Percentiles rank a stretch among this genome's conserved stretches.
phyloP scores from a whole-genome alignment of 2,329 filamentous ascomycete genomes.

The Gnomoniopsis smithogilvyi region DNA sequence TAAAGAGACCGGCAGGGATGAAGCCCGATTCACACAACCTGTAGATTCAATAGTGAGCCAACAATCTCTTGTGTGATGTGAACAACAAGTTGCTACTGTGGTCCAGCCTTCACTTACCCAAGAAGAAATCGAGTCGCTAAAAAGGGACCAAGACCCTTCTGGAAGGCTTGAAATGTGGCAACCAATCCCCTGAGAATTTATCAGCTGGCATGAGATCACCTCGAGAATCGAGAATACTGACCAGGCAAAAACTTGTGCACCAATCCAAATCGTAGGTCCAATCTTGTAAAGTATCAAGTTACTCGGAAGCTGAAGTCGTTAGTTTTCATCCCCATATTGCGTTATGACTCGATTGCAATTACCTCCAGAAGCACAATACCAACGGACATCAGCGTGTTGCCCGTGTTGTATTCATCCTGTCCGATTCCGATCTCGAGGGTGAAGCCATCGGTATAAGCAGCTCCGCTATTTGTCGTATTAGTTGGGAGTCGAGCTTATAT shows the following conservation, averaged over 20 bases:
- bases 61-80: background rate
- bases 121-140: conserved; percentile 35
- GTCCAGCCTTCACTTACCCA: conserved; percentile 24
- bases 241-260: conserved; percentile 33
- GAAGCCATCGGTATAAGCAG: conserved; percentile 49
- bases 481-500: background rate
- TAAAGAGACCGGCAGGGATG: conserved; percentile 45
- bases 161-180: conserved; percentile 37
- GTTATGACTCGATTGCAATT: background rate
- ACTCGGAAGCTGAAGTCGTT: conserved; percentile 21
- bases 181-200: conserved; percentile 27
- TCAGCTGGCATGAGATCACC: background rate
- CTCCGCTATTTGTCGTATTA: conserved; percentile 26
- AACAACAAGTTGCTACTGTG: background rate
- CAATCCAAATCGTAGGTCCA: conserved; percentile 35
- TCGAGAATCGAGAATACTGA: background rate
- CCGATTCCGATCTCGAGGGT: conserved; percentile 44
- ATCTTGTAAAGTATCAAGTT: conserved; percentile 26
- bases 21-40: conserved; percentile 38
- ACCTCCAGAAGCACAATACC: conserved; percentile 45
- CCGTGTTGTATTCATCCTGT: conserved; percentile 49
- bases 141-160: conserved; percentile 33
- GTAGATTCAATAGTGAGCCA: background rate
- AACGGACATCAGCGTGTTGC: conserved; percentile 46
- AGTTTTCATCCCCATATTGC: background rate